Conservation (phyloP, 176 grass and related monocot species). For the Oryza longistaminata region DNA sequence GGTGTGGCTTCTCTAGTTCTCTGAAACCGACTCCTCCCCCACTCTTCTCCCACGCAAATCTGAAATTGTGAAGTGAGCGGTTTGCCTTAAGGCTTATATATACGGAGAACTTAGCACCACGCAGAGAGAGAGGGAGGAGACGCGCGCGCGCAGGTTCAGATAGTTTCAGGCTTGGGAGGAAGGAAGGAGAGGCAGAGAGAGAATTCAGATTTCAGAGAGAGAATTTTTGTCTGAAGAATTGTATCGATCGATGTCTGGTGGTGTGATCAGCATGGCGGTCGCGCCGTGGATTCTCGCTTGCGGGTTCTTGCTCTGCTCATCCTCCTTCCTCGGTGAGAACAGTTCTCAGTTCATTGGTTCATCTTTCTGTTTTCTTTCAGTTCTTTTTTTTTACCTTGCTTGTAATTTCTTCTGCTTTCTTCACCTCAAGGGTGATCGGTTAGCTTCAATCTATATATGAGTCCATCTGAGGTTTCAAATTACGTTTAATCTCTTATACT, state of each 20-base stretch:
- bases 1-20: slow-evolving; percentile 40
- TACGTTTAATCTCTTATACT: background rate
- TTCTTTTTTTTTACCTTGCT: background rate
- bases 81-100: background rate
- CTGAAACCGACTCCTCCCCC: background rate
- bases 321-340: slow-evolving; percentile 35
- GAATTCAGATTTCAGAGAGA: background rate
- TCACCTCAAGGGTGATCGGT: background rate
- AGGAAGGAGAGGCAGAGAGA: background rate
- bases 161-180: slow-evolving; percentile 7
- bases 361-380: background rate
- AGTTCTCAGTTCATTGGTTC: background rate
- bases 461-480: background rate
- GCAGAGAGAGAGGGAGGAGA: background rate
- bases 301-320: slow-evolving; percentile 33
- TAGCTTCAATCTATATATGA: background rate
- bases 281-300: slow-evolving; percentile 38
- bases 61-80: background rate
- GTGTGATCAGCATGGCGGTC: background rate
- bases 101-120: background rate
- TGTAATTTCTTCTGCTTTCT: background rate
- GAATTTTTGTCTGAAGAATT: background rate
- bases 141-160: background rate
- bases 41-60: slow-evolving; percentile 25
- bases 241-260: background rate